Evolutionary conservation across 257 asterid species (phyloP), one percentile per base, ranked within the genome.

Genomic region (Fraxinus cuspidata): DNA sequence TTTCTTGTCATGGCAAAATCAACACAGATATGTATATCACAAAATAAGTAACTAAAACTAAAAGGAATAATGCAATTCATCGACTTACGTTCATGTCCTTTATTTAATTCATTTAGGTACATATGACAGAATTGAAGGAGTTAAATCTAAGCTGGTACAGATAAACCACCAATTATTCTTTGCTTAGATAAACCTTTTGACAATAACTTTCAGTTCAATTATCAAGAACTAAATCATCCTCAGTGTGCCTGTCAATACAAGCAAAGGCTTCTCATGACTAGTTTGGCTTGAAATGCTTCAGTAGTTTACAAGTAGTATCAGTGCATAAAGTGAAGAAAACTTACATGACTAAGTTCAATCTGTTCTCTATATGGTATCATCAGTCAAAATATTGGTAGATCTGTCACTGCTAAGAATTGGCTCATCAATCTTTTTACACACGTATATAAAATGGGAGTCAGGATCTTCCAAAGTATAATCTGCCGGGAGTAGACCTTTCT

Each of bases 401-500:
- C 68, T 79, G 74, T 44, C 1, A 71, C 72, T 74, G 72, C 79
- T 47, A 65, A 84, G 86, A 21, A 69, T 53, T 37, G 82, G 81
- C 71, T 80, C 85, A 2, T 84, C 87, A 5, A 76, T 73, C 83
- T 93, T 95, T 84, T 70, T 89, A 83, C 99, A 95, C 35, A 88
- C 87, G 27, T 95, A 95, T 42, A 93, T 88, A 86, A 90, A 95
- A 84, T 95, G 99, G 32, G 99, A 91, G 79, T 95, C 99, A 6
- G 98, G 98, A 85, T 95, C 99, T 81, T 93, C 98, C 86, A 91
- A 60, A 71, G 79, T 88, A 77, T 90, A 88, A 84, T 91, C 92
- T 19, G 86, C 84, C 21, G 92, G 94, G 76, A 95, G 96, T 69
- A 84, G 88, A 37, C 99, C 99, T 82, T 85, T 85, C 81, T 91